Evolutionary conservation across 225 moss, liverwort and hornwort species (phyloP), one percentile per base, ranked within the genome.

Genomic region (Climacium dendroides): DNA sequence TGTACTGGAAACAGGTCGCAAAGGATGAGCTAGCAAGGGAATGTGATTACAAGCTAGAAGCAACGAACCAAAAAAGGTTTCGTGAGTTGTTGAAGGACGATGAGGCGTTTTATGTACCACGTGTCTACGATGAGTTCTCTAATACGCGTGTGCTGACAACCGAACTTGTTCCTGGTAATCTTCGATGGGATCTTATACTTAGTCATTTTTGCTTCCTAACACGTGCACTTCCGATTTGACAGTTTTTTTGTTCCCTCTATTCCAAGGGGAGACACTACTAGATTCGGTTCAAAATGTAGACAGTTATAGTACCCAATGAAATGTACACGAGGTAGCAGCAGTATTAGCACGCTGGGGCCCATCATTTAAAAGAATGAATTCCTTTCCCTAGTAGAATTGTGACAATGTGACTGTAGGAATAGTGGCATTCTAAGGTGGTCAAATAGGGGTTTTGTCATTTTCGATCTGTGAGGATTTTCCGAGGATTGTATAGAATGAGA

Each of bases 1-100:
- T 45, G 26, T 58, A 37, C 60, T 37, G 74, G 71, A 88, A 85
- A 69, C 89, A 98, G 98, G 97, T 99, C 58, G 98, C 97, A 10
- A 99, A 99, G 92, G 97, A 97, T 85, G 99, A 99, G 88, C 95
- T 99, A 79, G 95, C 95, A 71, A 91, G 93, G 90, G 99, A 99
- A 79, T 99, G 99, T 82, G 92, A 99, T 85, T 99, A 99, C 90
- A 91, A 88, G 86, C 88, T 93, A 66, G 99, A 99, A 91, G 96
- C 97, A 87, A 41, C 52, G 22, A 95, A 90, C 82, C 99, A 99
- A 55, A 96, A 91, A 83, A 93, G 91, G 76, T 99, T 96, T 80
- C 95, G 91, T 89, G 89, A 94, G 83, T 86, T 99, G 34, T 86
- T 97, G 89, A 80, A 91, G 82, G 90, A 91, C 79, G 94, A 97